A percentile compares a stretch with the other conserved stretches of the same genome.
These are phyloP conservation scores for Ziziphus jujuba DNA, from an alignment of 306 rosid species.

Conservation along the genomic window DNA sequence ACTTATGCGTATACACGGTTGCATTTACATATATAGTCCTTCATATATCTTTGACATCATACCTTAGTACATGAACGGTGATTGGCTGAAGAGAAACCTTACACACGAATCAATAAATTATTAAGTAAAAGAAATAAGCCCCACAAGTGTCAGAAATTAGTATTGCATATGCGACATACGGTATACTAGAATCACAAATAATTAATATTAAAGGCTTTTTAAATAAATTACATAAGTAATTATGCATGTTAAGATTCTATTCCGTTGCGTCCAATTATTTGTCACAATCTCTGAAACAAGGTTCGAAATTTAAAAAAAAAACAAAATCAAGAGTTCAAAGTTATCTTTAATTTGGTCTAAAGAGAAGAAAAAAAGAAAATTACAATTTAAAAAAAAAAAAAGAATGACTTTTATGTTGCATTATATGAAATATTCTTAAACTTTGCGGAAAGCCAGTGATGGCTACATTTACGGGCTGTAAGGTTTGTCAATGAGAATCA, in stretches of 20 bases:
- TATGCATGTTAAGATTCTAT: slow-evolving; percentile 34
- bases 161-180: too few relatives aligned
- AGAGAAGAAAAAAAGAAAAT: slow-evolving; percentile 26
- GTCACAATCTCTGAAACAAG: slow-evolving; percentile 22
- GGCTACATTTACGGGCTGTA: slow-evolving; percentile 63
- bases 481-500: slow-evolving; percentile 52
- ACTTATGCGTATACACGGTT: not conserved
- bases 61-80: too few relatives aligned
- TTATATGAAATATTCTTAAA: slow-evolving; percentile 54
- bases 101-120: not conserved
- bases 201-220: not conserved
- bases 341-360: slow-evolving; percentile 47
- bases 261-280: slow-evolving; percentile 42
- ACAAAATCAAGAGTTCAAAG: slow-evolving; percentile 32
- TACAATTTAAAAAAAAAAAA: slow-evolving; percentile 21
- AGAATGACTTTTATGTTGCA: slow-evolving; percentile 44
- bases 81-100: too few relatives aligned
- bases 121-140: not conserved
- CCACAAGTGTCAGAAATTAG: not conserved
- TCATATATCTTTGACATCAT: too few relatives aligned
- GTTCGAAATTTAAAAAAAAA: slow-evolving; percentile 22
- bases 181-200: too few relatives aligned
- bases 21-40: not conserved
- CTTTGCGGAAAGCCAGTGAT: slow-evolving; percentile 67
- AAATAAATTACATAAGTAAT: slow-evolving; percentile 17